These are phyloP conservation scores for Sarocladium strictum DNA, from an alignment of 2,329 filamentous ascomycete species.

Conservation along the genomic window DNA sequence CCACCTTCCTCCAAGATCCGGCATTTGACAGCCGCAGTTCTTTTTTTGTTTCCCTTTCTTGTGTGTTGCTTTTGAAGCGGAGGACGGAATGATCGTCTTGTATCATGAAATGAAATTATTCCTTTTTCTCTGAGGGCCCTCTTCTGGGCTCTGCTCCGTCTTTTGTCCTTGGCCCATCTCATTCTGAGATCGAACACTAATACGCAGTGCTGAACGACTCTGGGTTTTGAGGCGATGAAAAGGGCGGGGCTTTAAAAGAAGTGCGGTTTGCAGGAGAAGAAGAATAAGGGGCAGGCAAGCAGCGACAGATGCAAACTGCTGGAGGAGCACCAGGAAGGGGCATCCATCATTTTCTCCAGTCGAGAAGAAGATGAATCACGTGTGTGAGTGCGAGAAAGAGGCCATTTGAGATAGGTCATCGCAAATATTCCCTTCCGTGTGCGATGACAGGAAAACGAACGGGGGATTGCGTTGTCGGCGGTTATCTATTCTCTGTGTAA, in stretches of 20 bases:
- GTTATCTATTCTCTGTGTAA: constrained; percentile 47
- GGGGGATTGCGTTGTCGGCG: constrained; percentile 20
- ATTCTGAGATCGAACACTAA: no score
- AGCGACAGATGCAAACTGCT: no score
- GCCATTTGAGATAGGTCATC: no score
- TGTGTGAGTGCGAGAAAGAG: no score
- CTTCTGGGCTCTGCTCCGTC: constrained; percentile 5
- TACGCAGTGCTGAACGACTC: not conserved
- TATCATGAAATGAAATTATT: constrained; percentile 10
- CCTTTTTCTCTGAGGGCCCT: constrained; percentile 3
- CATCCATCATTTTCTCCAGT: no score
- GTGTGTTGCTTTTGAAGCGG: not conserved
- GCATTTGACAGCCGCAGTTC: constrained; percentile 2
- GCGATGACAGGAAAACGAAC: not conserved
- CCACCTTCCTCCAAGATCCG: not conserved
- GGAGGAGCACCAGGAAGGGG: no score
- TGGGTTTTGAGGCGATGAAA: not conserved
- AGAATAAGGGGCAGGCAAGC: not conserved
- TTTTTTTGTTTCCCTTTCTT: not conserved
- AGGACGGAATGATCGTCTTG: constrained; percentile 4
- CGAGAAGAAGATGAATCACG: no score
- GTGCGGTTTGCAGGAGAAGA: not conserved
- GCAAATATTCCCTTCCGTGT: no score
- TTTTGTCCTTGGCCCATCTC: constrained; percentile 5
- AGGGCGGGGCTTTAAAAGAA: no score